Percentiles rank a stretch among this genome's conserved stretches.
Evolutionary conservation across 768 basidiomycete species (phyloP).

Genomic region (Tylopilus vinaceipallidus): DNA sequence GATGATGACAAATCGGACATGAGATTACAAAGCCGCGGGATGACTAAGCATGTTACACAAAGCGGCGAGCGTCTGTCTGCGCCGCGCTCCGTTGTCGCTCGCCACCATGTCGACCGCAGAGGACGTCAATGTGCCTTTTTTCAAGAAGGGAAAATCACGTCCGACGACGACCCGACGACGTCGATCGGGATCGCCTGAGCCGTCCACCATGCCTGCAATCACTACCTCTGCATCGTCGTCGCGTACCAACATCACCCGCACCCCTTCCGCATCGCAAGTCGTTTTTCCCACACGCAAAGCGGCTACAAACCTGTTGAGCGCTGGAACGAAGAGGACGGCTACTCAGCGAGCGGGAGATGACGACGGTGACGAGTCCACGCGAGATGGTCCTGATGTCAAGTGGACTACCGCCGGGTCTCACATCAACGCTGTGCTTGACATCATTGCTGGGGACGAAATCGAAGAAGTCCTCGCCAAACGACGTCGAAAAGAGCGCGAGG

Average conservation of each 20-base stretch:
- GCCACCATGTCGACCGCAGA: conserved; percentile 33
- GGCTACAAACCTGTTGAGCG: conserved; percentile 69
- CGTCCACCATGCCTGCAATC: conserved; percentile 32
- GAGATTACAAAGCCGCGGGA: conserved; percentile 6
- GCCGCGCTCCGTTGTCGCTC: background rate
- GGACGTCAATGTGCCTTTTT: conserved; percentile 71
- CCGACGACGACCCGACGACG: conserved; percentile 77
- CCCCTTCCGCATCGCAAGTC: conserved; percentile 62
- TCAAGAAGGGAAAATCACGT: conserved; percentile 81
- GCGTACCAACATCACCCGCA: conserved; percentile 7
- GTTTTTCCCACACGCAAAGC: conserved; percentile 73
- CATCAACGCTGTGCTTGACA: conserved; percentile 66
- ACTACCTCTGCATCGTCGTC: conserved; percentile 25
- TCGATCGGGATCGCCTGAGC: conserved; percentile 58
- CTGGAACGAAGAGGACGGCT: conserved; percentile 65
- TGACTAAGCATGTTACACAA: conserved; percentile 22
- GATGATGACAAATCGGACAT: too few species aligned
- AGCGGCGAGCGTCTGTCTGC: background rate
- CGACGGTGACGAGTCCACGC: conserved; percentile 45
- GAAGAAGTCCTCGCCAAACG: conserved; percentile 75
- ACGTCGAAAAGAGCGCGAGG: conserved; percentile 51
- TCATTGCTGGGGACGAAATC: conserved; percentile 79
- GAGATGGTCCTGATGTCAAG: conserved; percentile 61
- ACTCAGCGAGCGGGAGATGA: conserved; percentile 46
- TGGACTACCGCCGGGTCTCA: conserved; percentile 81